Base-by-base conservation (phyloP, 768 basidiomycete genomes). In the Russula sp. region DNA sequence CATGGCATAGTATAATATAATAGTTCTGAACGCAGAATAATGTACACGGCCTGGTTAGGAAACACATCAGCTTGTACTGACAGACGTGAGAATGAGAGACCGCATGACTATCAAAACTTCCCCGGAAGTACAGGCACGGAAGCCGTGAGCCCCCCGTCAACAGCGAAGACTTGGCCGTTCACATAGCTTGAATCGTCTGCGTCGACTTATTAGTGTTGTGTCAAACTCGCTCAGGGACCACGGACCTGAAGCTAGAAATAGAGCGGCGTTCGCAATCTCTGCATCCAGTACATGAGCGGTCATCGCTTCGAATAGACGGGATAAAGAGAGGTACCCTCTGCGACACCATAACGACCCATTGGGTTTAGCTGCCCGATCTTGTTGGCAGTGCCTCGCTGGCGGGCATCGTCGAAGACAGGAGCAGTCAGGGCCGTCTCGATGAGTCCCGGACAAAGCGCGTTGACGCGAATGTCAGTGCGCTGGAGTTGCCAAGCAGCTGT, bases 361-460 rank as follows among this genome's bases (percentile, higher is more conserved):
- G 94, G 87, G 72, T 95, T 95, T 60, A 96, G 76, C 71, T 90
- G 80, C 4, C 94, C 94, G 57, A 98, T 82, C 76, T 88, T 93
- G 57, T 77, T 76, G 22, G 76, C 80, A n/a, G 79, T 89, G 10
- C 94, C 94, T 28, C 86, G 82, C 63, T 84, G 74, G 26, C 89
- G 84, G 32, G 94, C 94, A 55, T 81, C 81, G 30, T 89, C 84
- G 70, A 98, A 98, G 36, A 87, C 81, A n/a, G 69, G 72, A 55
- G 75, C 77, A 2, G 95, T 95, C 92, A 98, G 97, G 56, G 87
- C 90, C 10, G 94, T 98, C 78, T 96, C 90, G 71, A 97, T 93
- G 62, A 97, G 76, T 16, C 94, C 94, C 6, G 95, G 95, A 71
- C 93, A 95, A 69, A 97, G 85, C 50, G 87, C 80, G 74, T 94